phyloP scores from a whole-genome alignment of 2,329 filamentous ascomycete species.

The Teratosphaeria zuluensis region DNA sequence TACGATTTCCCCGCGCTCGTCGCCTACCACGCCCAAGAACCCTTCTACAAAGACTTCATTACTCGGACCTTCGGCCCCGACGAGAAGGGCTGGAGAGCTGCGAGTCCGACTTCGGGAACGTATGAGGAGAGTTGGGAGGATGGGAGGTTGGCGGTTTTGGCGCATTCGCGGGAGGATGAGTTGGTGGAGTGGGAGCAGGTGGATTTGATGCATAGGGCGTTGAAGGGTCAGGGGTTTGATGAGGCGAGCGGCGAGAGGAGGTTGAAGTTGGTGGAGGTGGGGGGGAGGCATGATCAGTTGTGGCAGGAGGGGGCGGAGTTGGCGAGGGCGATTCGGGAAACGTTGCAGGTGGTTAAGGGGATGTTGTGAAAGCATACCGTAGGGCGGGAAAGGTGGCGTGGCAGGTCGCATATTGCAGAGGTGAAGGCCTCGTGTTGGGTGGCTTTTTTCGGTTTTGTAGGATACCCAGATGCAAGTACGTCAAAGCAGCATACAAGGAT shows the following conservation, averaged over 20 bases:
- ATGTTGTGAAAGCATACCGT: neutral
- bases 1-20: slow-evolving; percentile 53
- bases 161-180: slow-evolving; percentile 39
- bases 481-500: no score
- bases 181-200: slow-evolving; percentile 48
- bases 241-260: slow-evolving; percentile 21
- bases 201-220: slow-evolving; percentile 43
- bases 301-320: slow-evolving; percentile 53
- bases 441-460: neutral
- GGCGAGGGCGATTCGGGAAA: slow-evolving; percentile 30
- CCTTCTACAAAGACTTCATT: slow-evolving; percentile 51
- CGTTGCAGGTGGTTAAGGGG: slow-evolving; percentile 9
- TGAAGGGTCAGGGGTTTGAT: slow-evolving; percentile 36
- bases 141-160: slow-evolving; percentile 32
- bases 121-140: slow-evolving; percentile 35
- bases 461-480: no score
- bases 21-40: slow-evolving; percentile 33
- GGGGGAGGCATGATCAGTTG: slow-evolving; percentile 53
- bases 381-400: no score
- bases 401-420: no score
- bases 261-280: slow-evolving; percentile 38
- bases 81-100: slow-evolving; percentile 40
- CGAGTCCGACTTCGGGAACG: slow-evolving; percentile 39
- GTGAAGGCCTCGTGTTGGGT: neutral
- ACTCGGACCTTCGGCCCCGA: slow-evolving; percentile 51